Percentiles rank a stretch among this genome's conserved stretches.
phyloP scores from a whole-genome alignment of 495 filamentous ascomycete species.

The Neurospora sublineolata region DNA sequence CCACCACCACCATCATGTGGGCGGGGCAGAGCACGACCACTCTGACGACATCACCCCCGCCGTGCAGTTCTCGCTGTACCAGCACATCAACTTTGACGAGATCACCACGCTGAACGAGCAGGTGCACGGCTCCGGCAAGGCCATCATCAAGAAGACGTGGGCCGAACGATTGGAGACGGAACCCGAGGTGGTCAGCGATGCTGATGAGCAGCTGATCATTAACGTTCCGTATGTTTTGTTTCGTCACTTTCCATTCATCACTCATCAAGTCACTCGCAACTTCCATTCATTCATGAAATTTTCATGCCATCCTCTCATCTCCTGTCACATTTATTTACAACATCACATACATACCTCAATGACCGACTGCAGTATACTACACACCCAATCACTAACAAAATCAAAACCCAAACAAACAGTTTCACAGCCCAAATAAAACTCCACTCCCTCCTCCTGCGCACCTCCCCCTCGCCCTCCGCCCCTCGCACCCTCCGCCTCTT shows the following conservation, averaged over 20 bases:
- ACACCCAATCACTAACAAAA: not conserved
- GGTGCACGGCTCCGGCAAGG: slow-evolving; percentile 51
- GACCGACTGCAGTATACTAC: not conserved
- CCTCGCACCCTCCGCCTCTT: slow-evolving; percentile 75
- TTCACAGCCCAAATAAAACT: slow-evolving; percentile 91
- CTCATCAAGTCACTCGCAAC: slow-evolving; percentile 10
- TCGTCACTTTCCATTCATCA: not conserved
- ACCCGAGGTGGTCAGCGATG: slow-evolving; percentile 71
- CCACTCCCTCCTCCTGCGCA: slow-evolving; percentile 75
- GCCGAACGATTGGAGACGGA: slow-evolving; percentile 56
- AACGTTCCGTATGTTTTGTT: slow-evolving; percentile 64
- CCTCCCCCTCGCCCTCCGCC: slow-evolving; percentile 55
- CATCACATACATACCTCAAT: not conserved
- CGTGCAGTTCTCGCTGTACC: slow-evolving; percentile 75
- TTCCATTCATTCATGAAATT: slow-evolving; percentile 8
- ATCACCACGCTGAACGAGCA: slow-evolving; percentile 81
- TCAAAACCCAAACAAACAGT: slow-evolving; percentile 32
- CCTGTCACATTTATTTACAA: too few species aligned
- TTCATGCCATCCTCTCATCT: too few species aligned
- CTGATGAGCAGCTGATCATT: slow-evolving; percentile 88
- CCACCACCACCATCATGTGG: slow-evolving; percentile 13
- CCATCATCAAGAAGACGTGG: slow-evolving; percentile 85
- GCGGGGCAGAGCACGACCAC: slow-evolving; percentile 53
- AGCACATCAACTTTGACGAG: slow-evolving; percentile 78
- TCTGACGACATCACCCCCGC: slow-evolving; percentile 86